Conservation (phyloP, 1,139 yeast genomes). For the Saccharomycopsis phalli region DNA sequence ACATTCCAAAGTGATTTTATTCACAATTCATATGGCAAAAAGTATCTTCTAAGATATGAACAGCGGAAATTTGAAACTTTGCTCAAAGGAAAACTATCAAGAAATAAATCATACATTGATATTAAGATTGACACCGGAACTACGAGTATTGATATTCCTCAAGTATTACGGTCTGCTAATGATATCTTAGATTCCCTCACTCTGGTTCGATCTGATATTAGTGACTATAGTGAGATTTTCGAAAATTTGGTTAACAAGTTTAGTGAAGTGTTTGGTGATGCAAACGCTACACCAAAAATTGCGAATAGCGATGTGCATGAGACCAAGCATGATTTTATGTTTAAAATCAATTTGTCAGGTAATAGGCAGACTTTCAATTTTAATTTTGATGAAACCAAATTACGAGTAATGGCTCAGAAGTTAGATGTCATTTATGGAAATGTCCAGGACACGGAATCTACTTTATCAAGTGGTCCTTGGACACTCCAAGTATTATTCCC, state of each 20-base stretch:
- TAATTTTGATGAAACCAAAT: constrained; percentile 6
- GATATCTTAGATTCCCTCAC: constrained; percentile 22
- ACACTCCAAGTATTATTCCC: constrained; percentile 3
- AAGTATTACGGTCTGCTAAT: constrained; percentile 9
- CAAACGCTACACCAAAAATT: background rate
- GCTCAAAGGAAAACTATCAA: background rate
- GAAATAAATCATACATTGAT: background rate
- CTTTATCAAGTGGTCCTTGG: background rate
- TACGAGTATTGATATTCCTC: constrained; percentile 8
- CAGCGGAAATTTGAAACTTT: background rate
- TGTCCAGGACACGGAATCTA: background rate
- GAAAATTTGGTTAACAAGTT: background rate
- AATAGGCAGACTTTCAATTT: background rate
- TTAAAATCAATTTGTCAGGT: background rate
- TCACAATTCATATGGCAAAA: constrained; percentile 17
- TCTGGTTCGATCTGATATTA: constrained; percentile 23
- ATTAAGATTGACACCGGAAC: constrained; percentile 3
- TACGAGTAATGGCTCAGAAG: background rate
- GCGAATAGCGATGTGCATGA: background rate
- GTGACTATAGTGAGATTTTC: constrained; percentile 13
- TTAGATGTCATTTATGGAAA: constrained; percentile 3
- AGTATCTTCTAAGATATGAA: constrained; percentile 10
- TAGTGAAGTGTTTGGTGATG: background rate
- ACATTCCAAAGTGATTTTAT: constrained; percentile 9
- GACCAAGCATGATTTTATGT: constrained; percentile 1